Percentiles rank a stretch among this genome's conserved stretches.
phyloP scores from a whole-genome alignment of 768 basidiomycete species.

The Lentinula lateritia region DNA sequence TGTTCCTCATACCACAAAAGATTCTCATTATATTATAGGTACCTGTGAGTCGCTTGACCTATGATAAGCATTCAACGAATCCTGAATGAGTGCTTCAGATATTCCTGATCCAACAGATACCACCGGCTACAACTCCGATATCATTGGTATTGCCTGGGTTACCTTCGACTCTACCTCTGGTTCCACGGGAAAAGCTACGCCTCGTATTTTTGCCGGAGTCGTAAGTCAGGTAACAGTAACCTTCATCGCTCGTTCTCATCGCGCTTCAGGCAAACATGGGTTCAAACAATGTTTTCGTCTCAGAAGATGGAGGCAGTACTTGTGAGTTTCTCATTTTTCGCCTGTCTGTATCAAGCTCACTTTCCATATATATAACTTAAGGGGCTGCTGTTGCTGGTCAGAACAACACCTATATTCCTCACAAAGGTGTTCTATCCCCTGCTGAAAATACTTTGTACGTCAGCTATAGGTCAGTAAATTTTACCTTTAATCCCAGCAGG shows the following conservation, averaged over 20 bases:
- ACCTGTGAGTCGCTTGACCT: not conserved
- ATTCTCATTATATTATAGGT: not conserved
- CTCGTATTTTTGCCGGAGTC: slow-evolving; percentile 65
- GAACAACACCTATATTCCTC: slow-evolving; percentile 52
- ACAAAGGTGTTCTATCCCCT: slow-evolving; percentile 62
- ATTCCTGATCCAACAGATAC: slow-evolving; percentile 48
- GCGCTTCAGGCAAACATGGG: slow-evolving; percentile 36
- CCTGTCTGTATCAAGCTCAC: not conserved
- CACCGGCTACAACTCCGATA: slow-evolving; percentile 22
- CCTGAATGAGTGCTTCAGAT: slow-evolving; percentile 7
- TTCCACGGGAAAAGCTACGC: slow-evolving; percentile 44
- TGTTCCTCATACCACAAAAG: not conserved
- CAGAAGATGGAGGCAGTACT: slow-evolving; percentile 49
- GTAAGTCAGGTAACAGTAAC: not conserved
- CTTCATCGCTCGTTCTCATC: not conserved
- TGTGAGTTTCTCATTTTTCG: slow-evolving; percentile 31
- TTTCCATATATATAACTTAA: slow-evolving; percentile 12
- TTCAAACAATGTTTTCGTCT: slow-evolving; percentile 49
- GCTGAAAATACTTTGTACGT: slow-evolving; percentile 53
- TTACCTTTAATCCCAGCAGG: no score
- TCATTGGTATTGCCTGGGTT: slow-evolving; percentile 51
- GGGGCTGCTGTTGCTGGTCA: slow-evolving; percentile 56
- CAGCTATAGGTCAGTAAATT: slow-evolving; percentile 31
- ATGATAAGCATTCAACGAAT: not conserved
- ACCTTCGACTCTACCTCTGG: slow-evolving; percentile 61